Evolutionary conservation across 2,329 filamentous ascomycete genomes (phyloP), one percentile per base, ranked within the genome.

Genomic region (Nothopassalora personata): DNA sequence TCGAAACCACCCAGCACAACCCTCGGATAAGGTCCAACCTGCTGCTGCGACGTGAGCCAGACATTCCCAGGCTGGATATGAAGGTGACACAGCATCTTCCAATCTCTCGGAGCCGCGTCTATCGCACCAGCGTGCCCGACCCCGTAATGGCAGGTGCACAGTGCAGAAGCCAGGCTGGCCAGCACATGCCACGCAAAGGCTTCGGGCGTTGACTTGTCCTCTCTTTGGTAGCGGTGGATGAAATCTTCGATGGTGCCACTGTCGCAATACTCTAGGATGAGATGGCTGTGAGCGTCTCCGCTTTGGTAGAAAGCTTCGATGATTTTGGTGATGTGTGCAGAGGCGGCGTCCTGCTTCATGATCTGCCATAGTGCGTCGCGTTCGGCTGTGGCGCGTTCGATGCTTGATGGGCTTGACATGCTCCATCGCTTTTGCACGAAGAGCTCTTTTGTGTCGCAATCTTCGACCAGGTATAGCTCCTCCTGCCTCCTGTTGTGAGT

Each of bases 71-170:
- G 63, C 51, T 63, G 61, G 36, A 64, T 54, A 47, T 67, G 56
- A 39, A 65, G 60, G 45, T 67, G 64, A 47, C 57, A 63, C 54
- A 68, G 54, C 8, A 58, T 58, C 23, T 63, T 61, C 66, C 66
- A 67, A 13, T 53, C 43, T 11, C 48, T 33, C 5, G 31, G 7
- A 19, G n/a, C 31, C 11, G 34, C 15, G 31, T 28, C 45, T 18
- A n/a, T 30, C 18, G 19, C 46, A 31, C 13, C 46, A 11, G 6
- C 46, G 28, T 27, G 28, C 28, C 52, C 39, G 39, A 61, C 28
- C 9, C 66, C 66, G 34, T 62, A 58, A 49, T 68, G 66, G 88
- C 53, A 53, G 33, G 63, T 59, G 36, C 18, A 45, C 6, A 68
- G 54, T 2, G 64, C 65, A 19, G 54, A 56, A 3, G 53, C 47